Evolutionary conservation across 768 basidiomycete species (phyloP), one percentile per base, ranked within the genome.

Genomic region (Lactarius vividus): DNA sequence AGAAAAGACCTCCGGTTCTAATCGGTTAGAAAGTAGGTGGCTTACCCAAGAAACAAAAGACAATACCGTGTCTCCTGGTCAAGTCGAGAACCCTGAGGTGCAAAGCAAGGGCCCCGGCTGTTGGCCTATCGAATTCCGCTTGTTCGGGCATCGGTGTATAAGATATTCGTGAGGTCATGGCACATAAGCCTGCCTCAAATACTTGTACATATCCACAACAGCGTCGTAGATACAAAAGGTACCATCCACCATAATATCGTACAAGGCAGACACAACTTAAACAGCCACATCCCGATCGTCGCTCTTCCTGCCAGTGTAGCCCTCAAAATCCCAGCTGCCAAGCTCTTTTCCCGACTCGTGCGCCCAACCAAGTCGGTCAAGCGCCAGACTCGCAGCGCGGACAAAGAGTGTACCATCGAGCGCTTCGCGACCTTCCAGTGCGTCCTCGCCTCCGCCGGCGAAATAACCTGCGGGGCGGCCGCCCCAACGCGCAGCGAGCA

Each of bases 381-480:
- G 77, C 4, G 84, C 84, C 71, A 87, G 69, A 64, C 81, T 80
- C 5, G 86, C 88, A 0, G 78, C 77, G 54, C 87, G 77, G 42
- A 87, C 69, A 72, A 91, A 91, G 57, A 91, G 70, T 20, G 82
- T 83, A 10, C 88, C 88, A 72, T 90, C 88, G 13, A 84, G 70
- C 39, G 76, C 72, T 60, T 84, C 83, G 7, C 79, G 80, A n/a
- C 82, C 87, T 16, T 79, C 76, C 52, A 87, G 74, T 71, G 31
- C 75, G 16, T 61, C 63, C 1, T 69, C 59, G 13, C 68, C 68
- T 4, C 68, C 57, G 18, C 58, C 61, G 15, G 74, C 71, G 53
- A 78, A 82, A 49, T 70, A 62, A 4, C 78, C 78, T 0, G 73
- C 58, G 10, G 68, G 64, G 44, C 82, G 76, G 35, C 71, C 67